phyloP scores from a whole-genome alignment of 495 filamentous ascomycete species.

The Penicillium goetzii region DNA sequence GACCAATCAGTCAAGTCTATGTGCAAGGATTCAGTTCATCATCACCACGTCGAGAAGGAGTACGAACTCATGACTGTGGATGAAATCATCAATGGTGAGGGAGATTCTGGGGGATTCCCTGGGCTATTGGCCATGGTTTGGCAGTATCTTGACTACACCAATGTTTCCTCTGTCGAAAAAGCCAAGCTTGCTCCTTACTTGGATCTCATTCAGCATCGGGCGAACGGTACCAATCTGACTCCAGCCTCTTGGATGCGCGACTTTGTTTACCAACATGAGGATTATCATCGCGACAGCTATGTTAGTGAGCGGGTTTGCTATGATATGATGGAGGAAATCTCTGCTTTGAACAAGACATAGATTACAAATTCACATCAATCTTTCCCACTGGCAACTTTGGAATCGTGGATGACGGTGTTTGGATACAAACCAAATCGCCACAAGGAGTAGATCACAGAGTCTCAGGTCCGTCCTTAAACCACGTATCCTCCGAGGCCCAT shows the following conservation, averaged over 20 bases:
- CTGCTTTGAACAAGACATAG: neutral
- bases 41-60: neutral
- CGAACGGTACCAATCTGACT: neutral
- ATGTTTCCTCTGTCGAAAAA: neutral
- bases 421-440: too few species aligned
- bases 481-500: neutral
- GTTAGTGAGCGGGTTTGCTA: neutral
- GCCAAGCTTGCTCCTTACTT: neutral
- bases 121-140: neutral
- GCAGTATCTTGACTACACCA: neutral
- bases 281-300: slow-evolving; percentile 4
- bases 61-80: neutral
- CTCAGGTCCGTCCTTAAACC: too few species aligned
- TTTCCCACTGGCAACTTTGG: too few species aligned
- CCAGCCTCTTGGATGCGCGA: neutral
- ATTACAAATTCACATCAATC: neutral
- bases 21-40: neutral
- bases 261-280: neutral
- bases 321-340: slow-evolving; percentile 1
- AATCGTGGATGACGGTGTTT: too few species aligned
- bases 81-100: neutral
- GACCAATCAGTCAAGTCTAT: neutral
- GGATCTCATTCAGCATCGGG: neutral
- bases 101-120: neutral
- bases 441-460: too few species aligned